Percentiles rank a stretch among this genome's conserved stretches.
Evolutionary conservation across 129 eudicot genomes (phyloP).

Genomic region (Pseudognaphalium luteoalbum): DNA sequence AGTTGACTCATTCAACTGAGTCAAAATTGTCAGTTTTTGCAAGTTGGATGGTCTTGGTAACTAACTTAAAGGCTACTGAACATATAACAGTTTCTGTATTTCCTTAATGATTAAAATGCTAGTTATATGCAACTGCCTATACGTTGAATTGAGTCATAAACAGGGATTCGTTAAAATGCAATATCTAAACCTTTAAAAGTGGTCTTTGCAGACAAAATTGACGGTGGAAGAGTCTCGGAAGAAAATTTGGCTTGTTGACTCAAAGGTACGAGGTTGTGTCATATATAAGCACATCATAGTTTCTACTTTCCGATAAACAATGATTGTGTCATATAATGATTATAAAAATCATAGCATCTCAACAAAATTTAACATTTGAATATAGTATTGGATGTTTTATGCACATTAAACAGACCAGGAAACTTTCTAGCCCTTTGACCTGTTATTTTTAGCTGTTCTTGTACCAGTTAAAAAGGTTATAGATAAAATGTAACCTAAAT

Average conservation of each 20-base stretch:
- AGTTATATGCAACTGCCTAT: not conserved
- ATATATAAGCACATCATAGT: not conserved
- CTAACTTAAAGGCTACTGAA: not conserved
- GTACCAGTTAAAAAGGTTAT: too few species aligned
- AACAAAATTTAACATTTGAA: too few species aligned
- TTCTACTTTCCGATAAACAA: not conserved
- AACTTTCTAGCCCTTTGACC: too few species aligned
- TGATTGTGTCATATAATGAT: not conserved
- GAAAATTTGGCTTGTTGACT: conserved; percentile 97
- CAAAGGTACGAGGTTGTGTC: conserved; percentile 56
- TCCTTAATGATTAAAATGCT: not conserved
- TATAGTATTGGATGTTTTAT: too few species aligned
- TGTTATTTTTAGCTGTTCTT: too few species aligned
- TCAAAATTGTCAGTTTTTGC: not conserved
- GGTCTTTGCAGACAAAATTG: conserved; percentile 50
- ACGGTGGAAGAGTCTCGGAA: conserved; percentile 73
- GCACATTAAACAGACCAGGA: too few species aligned
- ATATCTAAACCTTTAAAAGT: conserved; percentile 3
- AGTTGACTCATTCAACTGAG: not conserved
- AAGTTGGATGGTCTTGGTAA: conserved; percentile 6
- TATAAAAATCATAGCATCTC: too few species aligned
- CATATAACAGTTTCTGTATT: too few species aligned
- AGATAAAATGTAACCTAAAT: too few species aligned
- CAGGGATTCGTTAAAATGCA: not conserved
- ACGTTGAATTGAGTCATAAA: not conserved